Conservation (phyloP, 163 green algal species). For the Chlamydomonas reinhardtii region DNA sequence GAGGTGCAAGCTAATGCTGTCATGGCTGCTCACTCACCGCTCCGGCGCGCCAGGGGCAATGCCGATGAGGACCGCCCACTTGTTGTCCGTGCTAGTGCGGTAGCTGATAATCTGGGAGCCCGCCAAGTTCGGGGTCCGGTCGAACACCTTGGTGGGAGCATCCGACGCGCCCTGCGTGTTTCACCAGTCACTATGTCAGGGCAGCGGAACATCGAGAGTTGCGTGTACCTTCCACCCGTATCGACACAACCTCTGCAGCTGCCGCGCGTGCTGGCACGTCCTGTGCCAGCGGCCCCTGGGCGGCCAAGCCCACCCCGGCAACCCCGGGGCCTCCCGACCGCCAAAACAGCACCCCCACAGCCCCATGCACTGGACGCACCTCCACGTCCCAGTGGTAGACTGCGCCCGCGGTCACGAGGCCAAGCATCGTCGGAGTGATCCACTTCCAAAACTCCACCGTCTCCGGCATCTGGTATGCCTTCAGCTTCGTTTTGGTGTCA, state of each 20-base stretch:
- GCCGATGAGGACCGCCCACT: slow-evolving; percentile 98
- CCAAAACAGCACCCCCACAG: too few relatives aligned
- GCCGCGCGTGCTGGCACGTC: too few relatives aligned
- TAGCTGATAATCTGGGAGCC: slow-evolving; percentile 99
- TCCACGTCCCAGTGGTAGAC: slow-evolving; percentile 99
- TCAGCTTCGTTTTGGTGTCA: slow-evolving; percentile 98
- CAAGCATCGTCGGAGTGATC: slow-evolving; percentile 88
- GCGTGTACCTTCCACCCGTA: too few relatives aligned
- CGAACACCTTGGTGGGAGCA: slow-evolving; percentile 95
- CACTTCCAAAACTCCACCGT: slow-evolving; percentile 99
- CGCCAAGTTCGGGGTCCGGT: slow-evolving; percentile 94
- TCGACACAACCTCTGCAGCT: too few relatives aligned
- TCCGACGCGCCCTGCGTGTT: slow-evolving; percentile 76
- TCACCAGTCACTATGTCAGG: too few relatives aligned
- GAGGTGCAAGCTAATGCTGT: too few relatives aligned
- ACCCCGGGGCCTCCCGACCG: too few relatives aligned
- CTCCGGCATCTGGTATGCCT: slow-evolving; percentile 95
- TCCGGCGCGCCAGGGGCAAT: slow-evolving; percentile 95
- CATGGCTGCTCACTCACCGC: slow-evolving; percentile 56
- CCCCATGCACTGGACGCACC: slow-evolving; percentile 62
- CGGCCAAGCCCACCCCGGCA: too few relatives aligned
- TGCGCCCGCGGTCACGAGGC: slow-evolving; percentile 92
- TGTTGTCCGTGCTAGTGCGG: slow-evolving; percentile 84
- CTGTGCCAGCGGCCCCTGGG: too few relatives aligned
- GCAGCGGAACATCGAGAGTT: too few relatives aligned